Conservation (phyloP, 129 eudicot species). For the Artemisia tridentata region DNA sequence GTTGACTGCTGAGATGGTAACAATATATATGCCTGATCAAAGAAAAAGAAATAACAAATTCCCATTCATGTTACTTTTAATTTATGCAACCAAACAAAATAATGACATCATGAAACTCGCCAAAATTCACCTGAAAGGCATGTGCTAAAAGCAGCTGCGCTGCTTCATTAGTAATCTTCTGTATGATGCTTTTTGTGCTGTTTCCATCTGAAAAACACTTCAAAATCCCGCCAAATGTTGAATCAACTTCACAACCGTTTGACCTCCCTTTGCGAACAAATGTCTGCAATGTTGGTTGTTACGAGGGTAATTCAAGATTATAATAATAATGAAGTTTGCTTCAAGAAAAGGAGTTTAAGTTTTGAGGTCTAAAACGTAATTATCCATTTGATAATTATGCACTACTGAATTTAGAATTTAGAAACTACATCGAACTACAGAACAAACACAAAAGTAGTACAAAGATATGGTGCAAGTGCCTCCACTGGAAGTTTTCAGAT, state of each 20-base stretch:
- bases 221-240: conserved; percentile 64
- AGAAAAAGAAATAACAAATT: not conserved
- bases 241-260: conserved; percentile 39
- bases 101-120: not conserved
- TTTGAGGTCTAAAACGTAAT: too few relatives aligned
- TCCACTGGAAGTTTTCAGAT: too few relatives aligned
- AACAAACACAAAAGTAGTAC: not conserved
- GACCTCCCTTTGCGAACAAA: conserved; percentile 69
- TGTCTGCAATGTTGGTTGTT: conserved; percentile 38
- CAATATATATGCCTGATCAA: conserved; percentile 64
- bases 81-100: not conserved
- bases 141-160: conserved; percentile 75
- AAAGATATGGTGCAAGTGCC: too few relatives aligned
- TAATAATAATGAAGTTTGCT: not conserved
- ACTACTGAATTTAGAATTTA: not conserved
- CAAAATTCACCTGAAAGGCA: conserved; percentile 76
- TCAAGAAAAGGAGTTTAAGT: not conserved
- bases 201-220: conserved; percentile 59
- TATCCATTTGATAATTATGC: too few relatives aligned
- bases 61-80: not conserved
- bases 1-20: conserved; percentile 34
- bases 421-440: not conserved
- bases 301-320: not conserved
- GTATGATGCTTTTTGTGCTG: conserved; percentile 48
- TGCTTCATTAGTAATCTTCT: conserved; percentile 62